A percentile compares a stretch with the other conserved stretches of the same genome.
Evolutionary conservation across 345 rosid species (phyloP).

Genomic region (Turritis glabra): DNA sequence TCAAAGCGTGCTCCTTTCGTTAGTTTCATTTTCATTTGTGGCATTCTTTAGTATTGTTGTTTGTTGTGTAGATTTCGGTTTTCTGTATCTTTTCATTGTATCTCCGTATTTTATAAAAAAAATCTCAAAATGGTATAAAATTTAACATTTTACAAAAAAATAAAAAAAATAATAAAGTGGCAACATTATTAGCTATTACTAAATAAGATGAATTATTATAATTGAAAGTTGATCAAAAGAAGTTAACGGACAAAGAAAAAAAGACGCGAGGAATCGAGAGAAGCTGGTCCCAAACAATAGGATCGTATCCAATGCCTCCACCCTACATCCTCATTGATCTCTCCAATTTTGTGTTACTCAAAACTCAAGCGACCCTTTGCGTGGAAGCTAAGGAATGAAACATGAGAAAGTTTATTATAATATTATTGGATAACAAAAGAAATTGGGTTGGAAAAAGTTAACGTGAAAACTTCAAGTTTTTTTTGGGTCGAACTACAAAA

Average conservation of each 20-base stretch:
- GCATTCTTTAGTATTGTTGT: no score
- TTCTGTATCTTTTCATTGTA: no score
- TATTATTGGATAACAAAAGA: not conserved
- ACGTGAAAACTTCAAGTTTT: not conserved
- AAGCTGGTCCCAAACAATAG: constrained; percentile 52
- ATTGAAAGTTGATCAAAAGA: not conserved
- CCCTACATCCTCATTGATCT: constrained; percentile 40
- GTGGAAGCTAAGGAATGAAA: constrained; percentile 53
- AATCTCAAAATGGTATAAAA: no score
- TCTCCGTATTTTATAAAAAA: no score
- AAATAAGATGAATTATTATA: no score
- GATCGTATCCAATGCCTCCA: constrained; percentile 48
- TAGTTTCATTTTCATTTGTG: no score
- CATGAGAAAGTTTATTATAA: not conserved
- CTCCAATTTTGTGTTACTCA: constrained; percentile 43
- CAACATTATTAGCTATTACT: no score
- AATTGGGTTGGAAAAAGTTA: not conserved
- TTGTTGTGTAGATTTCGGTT: no score
- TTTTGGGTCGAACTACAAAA: not conserved
- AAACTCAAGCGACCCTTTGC: constrained; percentile 46
- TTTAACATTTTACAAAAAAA: no score
- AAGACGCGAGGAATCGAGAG: constrained; percentile 12
- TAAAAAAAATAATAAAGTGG: no score
- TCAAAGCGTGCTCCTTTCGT: no score
- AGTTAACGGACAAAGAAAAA: not conserved